Evolutionary conservation across 805 yeast genomes (phyloP), one percentile per base, ranked within the genome.

Genomic region (Cyberlindnera subsufficiens): DNA sequence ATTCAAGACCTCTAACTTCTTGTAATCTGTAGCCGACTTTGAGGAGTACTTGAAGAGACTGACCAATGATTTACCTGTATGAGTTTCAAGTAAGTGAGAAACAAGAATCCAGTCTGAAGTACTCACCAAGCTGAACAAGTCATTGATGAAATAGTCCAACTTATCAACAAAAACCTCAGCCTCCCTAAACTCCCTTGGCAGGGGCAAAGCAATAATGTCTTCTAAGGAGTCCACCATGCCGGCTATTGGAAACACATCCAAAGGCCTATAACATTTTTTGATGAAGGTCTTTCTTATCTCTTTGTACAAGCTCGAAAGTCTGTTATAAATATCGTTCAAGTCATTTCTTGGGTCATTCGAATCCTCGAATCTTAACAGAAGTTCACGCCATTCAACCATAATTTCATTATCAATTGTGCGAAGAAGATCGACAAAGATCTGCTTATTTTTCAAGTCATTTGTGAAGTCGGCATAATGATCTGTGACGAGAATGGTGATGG

Each of bases 41-140:
- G 67, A 80, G 42, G 64, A 62, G 45, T 63, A 74, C 58, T 56
- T 79, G 56, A 84, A 81, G 44, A 88, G 65, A 8, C 82, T 74
- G 10, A 76, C 64, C 30, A 74, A 59, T 0, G 80, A 71, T 38
- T 74, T 78, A 18, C 77, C 76, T 20, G 82, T 76, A 45, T 83
- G 82, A 29, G 76, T 66, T 58, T 90, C 96, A 36, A 91, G 63
- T 1, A 81, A 64, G 55, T 87, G 91, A 58, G 77, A 85, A 4
- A 82, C 75, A 42, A 74, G 73, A 40, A 87, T 68, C 96, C 97
- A 91, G 53, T 90, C 95, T 46, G 75, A 76, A 11, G 78, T 61
- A 11, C 78, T 72, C 30, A 83, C 72, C 10, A 77, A 72, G 22
- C 65, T 67, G 56, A 82, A 80, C 29, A 82, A 68, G 4, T 75